These are phyloP conservation scores for Coniochaeta ligniaria DNA, from an alignment of 2,329 filamentous ascomycete genomes.

Conservation along the genomic window DNA sequence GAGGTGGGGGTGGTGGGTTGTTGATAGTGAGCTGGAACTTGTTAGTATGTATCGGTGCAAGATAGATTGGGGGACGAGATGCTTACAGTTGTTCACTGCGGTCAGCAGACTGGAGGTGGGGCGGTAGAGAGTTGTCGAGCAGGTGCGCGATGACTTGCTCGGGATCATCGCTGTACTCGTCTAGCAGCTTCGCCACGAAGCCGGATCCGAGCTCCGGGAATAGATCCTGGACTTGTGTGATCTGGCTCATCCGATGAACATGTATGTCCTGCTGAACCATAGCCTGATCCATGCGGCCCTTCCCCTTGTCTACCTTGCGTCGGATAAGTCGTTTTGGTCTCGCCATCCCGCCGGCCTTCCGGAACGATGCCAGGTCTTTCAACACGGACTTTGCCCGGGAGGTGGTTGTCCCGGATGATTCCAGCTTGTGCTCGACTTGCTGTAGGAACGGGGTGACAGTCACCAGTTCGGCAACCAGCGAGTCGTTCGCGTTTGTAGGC, in stretches of 20 bases:
- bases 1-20: slow-evolving; percentile 23
- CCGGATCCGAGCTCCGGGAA: slow-evolving; percentile 82
- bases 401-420: slow-evolving; percentile 39
- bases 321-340: slow-evolving; percentile 43
- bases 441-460: slow-evolving; percentile 71
- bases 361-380: slow-evolving; percentile 51
- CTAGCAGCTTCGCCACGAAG: slow-evolving; percentile 72
- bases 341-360: slow-evolving; percentile 43
- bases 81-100: slow-evolving; percentile 54
- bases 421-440: slow-evolving; percentile 49
- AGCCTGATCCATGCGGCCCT: slow-evolving; percentile 36
- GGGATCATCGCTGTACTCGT: slow-evolving; percentile 69
- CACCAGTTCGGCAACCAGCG: slow-evolving; percentile 74
- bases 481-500: slow-evolving; percentile 52
- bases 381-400: slow-evolving; percentile 54
- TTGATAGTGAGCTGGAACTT: slow-evolving; percentile 7
- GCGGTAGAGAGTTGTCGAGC: slow-evolving; percentile 68
- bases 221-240: slow-evolving; percentile 87
- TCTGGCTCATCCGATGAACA: slow-evolving; percentile 73
- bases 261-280: slow-evolving; percentile 49
- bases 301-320: slow-evolving; percentile 60
- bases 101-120: slow-evolving; percentile 58
- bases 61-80: slow-evolving; percentile 5
- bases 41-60: background rate
- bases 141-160: slow-evolving; percentile 78